Conservation (phyloP, 2,329 filamentous ascomycete genomes). For the Colletotrichum nymphaeae region DNA sequence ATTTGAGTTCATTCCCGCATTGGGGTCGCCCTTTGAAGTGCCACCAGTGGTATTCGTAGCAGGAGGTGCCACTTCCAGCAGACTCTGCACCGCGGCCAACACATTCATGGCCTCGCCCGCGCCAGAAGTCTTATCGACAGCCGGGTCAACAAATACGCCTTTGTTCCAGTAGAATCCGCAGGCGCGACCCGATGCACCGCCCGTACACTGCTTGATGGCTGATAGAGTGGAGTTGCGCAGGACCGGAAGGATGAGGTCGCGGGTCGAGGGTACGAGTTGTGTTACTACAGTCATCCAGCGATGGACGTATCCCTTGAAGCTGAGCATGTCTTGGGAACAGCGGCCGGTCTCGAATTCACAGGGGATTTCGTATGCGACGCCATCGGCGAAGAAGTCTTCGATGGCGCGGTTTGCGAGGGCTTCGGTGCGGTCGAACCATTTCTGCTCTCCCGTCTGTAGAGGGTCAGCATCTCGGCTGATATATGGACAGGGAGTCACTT, state of each 20-base stretch:
- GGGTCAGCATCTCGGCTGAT: slow-evolving; percentile 33
- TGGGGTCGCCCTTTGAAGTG: slow-evolving; percentile 56
- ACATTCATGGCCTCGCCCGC: slow-evolving; percentile 71
- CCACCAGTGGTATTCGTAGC: slow-evolving; percentile 63
- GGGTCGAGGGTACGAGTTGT: slow-evolving; percentile 70
- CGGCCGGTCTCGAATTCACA: slow-evolving; percentile 67
- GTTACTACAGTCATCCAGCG: slow-evolving; percentile 72
- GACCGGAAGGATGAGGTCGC: slow-evolving; percentile 65
- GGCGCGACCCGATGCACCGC: slow-evolving; percentile 64
- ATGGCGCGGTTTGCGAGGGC: slow-evolving; percentile 61
- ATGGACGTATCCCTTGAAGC: slow-evolving; percentile 78
- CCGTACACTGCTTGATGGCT: slow-evolving; percentile 71
- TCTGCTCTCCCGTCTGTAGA: slow-evolving; percentile 41
- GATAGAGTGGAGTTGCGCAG: slow-evolving; percentile 68
- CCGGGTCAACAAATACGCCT: slow-evolving; percentile 55
- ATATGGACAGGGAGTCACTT: slow-evolving; percentile 59
- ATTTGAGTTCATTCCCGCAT: slow-evolving; percentile 28
- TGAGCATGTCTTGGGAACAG: slow-evolving; percentile 78
- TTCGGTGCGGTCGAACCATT: slow-evolving; percentile 65
- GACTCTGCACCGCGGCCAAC: slow-evolving; percentile 63
- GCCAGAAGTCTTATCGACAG: slow-evolving; percentile 65
- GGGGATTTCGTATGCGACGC: slow-evolving; percentile 70
- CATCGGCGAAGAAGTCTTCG: slow-evolving; percentile 61
- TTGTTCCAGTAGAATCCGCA: slow-evolving; percentile 74
- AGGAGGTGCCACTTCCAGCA: slow-evolving; percentile 53